Base-by-base conservation (phyloP, 768 basidiomycete genomes). In the Royoungia palumana region DNA sequence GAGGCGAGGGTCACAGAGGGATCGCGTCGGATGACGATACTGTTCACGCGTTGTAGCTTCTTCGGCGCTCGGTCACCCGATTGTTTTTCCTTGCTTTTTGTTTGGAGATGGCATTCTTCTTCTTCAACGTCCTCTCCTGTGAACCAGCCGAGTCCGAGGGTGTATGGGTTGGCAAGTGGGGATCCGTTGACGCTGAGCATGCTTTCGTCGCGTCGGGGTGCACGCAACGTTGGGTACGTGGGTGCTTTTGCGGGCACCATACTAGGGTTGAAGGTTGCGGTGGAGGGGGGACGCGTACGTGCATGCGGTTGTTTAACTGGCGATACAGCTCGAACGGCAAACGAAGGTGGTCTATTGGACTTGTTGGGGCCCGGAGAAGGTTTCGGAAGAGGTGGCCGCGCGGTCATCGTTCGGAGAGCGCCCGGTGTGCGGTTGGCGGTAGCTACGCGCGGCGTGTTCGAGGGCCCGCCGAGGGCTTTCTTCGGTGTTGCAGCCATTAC, bases 101-200 rank as follows among this genome's bases (percentile, higher is more conserved):
- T 58, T 34, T 55, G 27, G 14, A 17, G 46, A 16, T 37, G 56
- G 2, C 36, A 43, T 9, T 51, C 56, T 4, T 48, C 56, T 27
- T 65, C 62, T 11, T 62, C 65, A 9, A 63, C 63, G 17, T 59
- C 61, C 6, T 71, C 69, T 1, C 55, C 51, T 53, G 73, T 72
- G 56, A 83, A 76, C 82, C 82, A 81, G 34, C 76, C 72, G 38
- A 82, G 61, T 17, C 82, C 84, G 56, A 84, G 79, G 50, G 82
- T 74, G 59, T 84, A 86, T 1, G 89, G 88, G 62, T 90, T 90
- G 16, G 83, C 80, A 16, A 92, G 74, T 0, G 90, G 90, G 0
- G 87, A 89, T 5, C 90, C 90, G 51, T 93, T 92, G 17, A 86
- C 67, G 58, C 88, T 88, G 42, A 91, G 74, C 79, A 91, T 80